Base-by-base conservation (phyloP, 192 early-diverging fungal genomes). In the Phycomyces nitens region DNA sequence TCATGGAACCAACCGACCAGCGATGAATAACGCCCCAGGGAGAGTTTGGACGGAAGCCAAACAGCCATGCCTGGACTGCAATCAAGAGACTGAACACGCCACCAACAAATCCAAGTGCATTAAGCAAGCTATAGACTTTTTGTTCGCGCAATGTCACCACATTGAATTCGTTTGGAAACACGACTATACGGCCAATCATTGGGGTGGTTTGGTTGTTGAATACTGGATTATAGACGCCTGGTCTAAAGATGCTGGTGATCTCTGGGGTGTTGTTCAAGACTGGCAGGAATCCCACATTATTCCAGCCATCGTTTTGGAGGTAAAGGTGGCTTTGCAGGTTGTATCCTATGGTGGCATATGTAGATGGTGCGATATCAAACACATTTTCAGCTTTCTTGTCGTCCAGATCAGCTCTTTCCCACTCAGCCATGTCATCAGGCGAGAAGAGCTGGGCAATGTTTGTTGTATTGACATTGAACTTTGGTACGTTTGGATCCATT, bases 271-370 rank as follows among this genome's bases (percentile, higher is more conserved):
- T 42, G 53, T 71, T 71, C 22, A 51, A 29, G 1, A 66, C 47
- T 23, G 70, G 64, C 52, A 66, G 57, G 44, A 71, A 71, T 6
- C 70, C 70, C 15, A 71, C 70, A 43, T 62, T 62, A 15, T 71
- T 71, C 70, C 70, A 71, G 14, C 70, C 64, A 43, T 38, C 38
- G 20, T 27, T 9, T 21, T 71, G 63, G 20, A 71, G 29, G 54
- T 71, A 66, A 18, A 51, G 52, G 22, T 65, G 63, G 20, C 62
- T 27, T 14, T 60, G 47, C 0, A 71, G 9, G n/a, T 71, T 29
- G 26, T 71, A 71, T 22, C 23, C 39, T 5, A 65, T 23, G 22
- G 59, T 51, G 29, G 14, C 51, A 58, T 66, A 71, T 18, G 58
- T 71, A 43, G 52, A 50, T 12, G 70, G 70, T 15, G 53, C 51